Percentiles rank a stretch among this genome's conserved stretches.
These are phyloP conservation scores for Austroboletus rostrupii DNA, from an alignment of 1,284 basidiomycete genomes.

Conservation along the genomic window DNA sequence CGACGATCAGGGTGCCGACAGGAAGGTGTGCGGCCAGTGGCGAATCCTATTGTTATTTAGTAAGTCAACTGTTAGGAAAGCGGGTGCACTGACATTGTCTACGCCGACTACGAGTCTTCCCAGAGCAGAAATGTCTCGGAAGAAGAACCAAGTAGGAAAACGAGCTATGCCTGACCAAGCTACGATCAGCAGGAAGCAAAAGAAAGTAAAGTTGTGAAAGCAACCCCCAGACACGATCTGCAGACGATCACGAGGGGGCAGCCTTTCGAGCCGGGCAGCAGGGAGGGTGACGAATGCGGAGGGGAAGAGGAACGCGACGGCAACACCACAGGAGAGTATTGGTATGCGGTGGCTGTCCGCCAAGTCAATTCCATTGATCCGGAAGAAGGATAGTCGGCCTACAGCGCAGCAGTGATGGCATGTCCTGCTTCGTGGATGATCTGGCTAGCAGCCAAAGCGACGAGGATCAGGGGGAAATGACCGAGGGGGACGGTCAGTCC, in stretches of 20 bases:
- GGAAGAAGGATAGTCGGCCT: constrained; percentile 23
- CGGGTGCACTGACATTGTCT: constrained; percentile 38
- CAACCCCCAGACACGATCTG: constrained; percentile 64
- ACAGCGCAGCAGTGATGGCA: constrained; percentile 64
- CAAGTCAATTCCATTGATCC: constrained; percentile 3
- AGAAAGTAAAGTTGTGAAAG: constrained; percentile 62
- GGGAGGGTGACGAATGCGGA: constrained; percentile 68
- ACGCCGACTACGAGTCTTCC: constrained; percentile 53
- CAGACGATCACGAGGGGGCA: constrained; percentile 41
- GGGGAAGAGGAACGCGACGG: constrained; percentile 55
- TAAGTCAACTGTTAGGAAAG: neutral
- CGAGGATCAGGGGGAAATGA: constrained; percentile 57
- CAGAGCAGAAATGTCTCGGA: constrained; percentile 43
- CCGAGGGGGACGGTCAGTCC: constrained; percentile 68
- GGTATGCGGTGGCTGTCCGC: constrained; percentile 39
- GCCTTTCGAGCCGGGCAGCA: constrained; percentile 35
- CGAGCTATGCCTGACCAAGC: constrained; percentile 29
- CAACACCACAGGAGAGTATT: constrained; percentile 53
- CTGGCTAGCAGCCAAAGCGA: constrained; percentile 57
- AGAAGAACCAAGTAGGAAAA: constrained; percentile 38
- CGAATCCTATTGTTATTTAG: constrained; percentile 44
- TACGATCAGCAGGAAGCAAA: constrained; percentile 35
- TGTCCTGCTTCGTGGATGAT: constrained; percentile 70
- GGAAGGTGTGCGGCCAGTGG: constrained; percentile 49
- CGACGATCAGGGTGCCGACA: constrained; percentile 50